Base-by-base conservation (phyloP, 225 moss, liverwort and hornwort genomes). In the Antitrichia curtipendula region DNA sequence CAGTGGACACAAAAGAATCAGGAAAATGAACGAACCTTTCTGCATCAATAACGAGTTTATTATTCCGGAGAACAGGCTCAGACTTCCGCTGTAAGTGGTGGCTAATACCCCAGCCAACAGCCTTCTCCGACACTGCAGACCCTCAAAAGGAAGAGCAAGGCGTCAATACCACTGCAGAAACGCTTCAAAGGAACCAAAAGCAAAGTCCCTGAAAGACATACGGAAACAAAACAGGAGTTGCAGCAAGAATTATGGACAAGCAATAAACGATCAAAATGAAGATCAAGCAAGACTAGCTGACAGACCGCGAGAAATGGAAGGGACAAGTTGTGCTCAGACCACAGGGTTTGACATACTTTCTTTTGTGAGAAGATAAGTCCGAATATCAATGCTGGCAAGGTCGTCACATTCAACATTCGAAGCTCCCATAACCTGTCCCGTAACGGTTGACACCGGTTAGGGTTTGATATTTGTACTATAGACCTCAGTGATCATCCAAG, bases 41-140 rank as follows among this genome's bases (percentile, higher is more conserved):
- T 78, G 95, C 89, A 85, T 89, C 95, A 61, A 97, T 91, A 56
- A 97, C 87, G 84, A 97, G 94, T 90, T 95, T 97, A 56, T 88
- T 96, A 80, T 95, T 95, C 76, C 92, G 92, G 18, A 97, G 81
- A 84, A 89, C 91, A 83, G 97, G 95, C 70, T 95, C 96, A 50
- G 87, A 38, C 75, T 89, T 85, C 86, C 78, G 92, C 86, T 96
- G 97, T 82, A 97, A 90, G 80, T 97, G 93, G 89, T 92, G 96
- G 87, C 97, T 97, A 72, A 96, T 94, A 79, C 97, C 95, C 97
- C 97, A 97, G 23, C 97, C 97, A 75, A 97, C 93, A 57, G 94
- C 95, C 86, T 97, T 97, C 91, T 97, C 97, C 82, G 97, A 88
- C 96, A 97, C 97, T 97, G 95, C 90, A 89, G 40, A 24, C 53